Conservation (phyloP, 2,329 filamentous ascomycete species). For the Colletotrichum echinochloae region DNA sequence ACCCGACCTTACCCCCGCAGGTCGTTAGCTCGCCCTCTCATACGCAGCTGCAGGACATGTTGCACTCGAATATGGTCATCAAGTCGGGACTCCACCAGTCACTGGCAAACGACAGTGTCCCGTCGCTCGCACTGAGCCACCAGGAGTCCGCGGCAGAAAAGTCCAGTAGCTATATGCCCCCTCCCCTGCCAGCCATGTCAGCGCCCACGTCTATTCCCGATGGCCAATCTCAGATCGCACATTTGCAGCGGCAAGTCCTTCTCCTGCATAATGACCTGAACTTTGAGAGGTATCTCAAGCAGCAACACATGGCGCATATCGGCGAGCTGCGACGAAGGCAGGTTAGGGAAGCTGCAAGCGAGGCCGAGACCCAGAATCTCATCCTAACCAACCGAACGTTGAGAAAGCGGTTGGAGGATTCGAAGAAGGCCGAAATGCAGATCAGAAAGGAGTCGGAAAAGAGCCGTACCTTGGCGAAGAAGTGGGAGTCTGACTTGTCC, state of each 20-base stretch:
- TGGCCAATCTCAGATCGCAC: constrained; percentile 57
- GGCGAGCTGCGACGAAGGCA: constrained; percentile 81
- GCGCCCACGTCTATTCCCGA: constrained; percentile 44
- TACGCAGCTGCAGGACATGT: constrained; percentile 70
- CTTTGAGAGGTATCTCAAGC: constrained; percentile 86
- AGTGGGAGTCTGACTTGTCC: constrained; percentile 79
- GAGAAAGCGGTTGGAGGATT: constrained; percentile 78
- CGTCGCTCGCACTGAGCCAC: constrained; percentile 64
- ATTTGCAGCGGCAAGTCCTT: constrained; percentile 79
- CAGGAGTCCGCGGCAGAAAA: constrained; percentile 60
- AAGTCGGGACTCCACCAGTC: constrained; percentile 68
- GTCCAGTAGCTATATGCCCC: constrained; percentile 46
- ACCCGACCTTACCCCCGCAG: constrained; percentile 70
- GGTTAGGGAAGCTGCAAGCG: constrained; percentile 80
- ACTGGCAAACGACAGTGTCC: constrained; percentile 68
- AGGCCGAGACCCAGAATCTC: constrained; percentile 85
- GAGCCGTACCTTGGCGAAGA: constrained; percentile 78
- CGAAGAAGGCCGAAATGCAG: constrained; percentile 76
- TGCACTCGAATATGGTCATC: constrained; percentile 69
- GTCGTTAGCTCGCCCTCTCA: constrained; percentile 62
- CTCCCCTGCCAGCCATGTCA: constrained; percentile 43
- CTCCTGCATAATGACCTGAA: constrained; percentile 83
- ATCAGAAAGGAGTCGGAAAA: constrained; percentile 79
- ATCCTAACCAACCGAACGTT: constrained; percentile 81
- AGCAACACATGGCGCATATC: constrained; percentile 85